Evolutionary conservation across 805 yeast genomes (phyloP).

Genomic region (Metschnikowia shivogae): DNA sequence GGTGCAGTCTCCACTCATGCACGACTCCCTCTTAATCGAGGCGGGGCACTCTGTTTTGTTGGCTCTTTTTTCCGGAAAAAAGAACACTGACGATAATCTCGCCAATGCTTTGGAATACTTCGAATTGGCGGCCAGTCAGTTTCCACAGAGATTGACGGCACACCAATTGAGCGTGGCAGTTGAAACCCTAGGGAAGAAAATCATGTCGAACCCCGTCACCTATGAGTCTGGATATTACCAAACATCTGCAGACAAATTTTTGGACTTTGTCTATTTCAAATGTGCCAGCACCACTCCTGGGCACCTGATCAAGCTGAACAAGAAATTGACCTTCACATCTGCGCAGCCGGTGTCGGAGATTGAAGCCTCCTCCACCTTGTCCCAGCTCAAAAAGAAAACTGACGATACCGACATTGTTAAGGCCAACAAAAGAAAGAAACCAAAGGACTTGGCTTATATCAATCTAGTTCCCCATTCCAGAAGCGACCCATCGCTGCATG

Average conservation of each 20-base stretch:
- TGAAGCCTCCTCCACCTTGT: conserved; percentile 33
- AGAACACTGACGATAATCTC: conserved; percentile 15
- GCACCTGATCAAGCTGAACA: conserved; percentile 16
- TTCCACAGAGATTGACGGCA: conserved; percentile 52
- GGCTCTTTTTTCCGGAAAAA: conserved; percentile 30
- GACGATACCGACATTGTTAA: conserved; percentile 22
- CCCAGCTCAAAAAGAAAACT: conserved; percentile 22
- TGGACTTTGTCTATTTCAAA: conserved; percentile 39
- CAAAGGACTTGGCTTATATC: conserved; percentile 22
- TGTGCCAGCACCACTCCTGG: conserved; percentile 38
- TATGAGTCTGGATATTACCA: conserved; percentile 7
- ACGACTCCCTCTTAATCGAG: conserved; percentile 42
- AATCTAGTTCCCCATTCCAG: conserved; percentile 15
- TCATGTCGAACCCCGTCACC: conserved; percentile 25
- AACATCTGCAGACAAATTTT: conserved; percentile 31
- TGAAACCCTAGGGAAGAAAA: conserved; percentile 47
- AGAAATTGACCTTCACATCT: conserved; percentile 21
- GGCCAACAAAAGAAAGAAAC: conserved; percentile 30
- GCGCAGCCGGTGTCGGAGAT: conserved; percentile 39
- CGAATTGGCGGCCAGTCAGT: conserved; percentile 46
- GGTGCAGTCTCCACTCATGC: conserved; percentile 20
- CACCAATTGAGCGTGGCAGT: conserved; percentile 55
- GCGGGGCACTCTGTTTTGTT: conserved; percentile 59
- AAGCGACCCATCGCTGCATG: conserved; percentile 4
- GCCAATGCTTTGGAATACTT: conserved; percentile 37